Evolutionary conservation across 805 yeast species (phyloP).

Genomic region (Kregervanrija pseudodelftensis): DNA sequence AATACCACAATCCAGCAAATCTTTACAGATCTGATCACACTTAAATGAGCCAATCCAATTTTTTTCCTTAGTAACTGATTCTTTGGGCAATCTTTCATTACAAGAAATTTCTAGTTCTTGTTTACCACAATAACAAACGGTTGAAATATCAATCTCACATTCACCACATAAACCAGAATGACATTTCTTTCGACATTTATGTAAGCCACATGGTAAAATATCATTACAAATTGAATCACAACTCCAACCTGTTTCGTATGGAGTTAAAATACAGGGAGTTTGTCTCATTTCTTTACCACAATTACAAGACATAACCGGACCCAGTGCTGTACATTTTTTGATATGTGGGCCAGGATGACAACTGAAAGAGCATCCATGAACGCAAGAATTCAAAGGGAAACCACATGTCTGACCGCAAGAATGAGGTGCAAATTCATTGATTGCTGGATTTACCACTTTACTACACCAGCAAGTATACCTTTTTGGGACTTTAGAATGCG

Average conservation of each 20-base stretch:
- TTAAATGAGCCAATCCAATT: conserved; percentile 46
- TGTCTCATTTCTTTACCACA: conserved; percentile 69
- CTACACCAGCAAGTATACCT: conserved; percentile 86
- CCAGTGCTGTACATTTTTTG: conserved; percentile 64
- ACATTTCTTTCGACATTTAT: conserved; percentile 55
- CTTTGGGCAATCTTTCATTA: conserved; percentile 33
- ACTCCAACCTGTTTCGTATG: conserved; percentile 58
- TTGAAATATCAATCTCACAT: conserved; percentile 44
- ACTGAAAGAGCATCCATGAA: conserved; percentile 64
- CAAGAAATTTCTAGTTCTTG: conserved; percentile 35
- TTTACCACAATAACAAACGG: conserved; percentile 73
- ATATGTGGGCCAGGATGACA: conserved; percentile 93
- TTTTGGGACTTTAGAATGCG: conserved; percentile 39
- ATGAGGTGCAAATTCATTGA: conserved; percentile 60
- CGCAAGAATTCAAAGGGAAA: conserved; percentile 45
- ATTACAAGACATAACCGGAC: conserved; percentile 60
- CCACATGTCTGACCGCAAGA: conserved; percentile 86
- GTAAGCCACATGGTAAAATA: conserved; percentile 63
- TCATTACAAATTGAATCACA: conserved; percentile 61
- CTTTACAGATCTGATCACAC: conserved; percentile 39
- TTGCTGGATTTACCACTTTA: conserved; percentile 57
- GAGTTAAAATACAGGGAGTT: conserved; percentile 66
- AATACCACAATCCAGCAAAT: conserved; percentile 54
- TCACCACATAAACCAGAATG: conserved; percentile 81
- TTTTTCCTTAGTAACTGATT: conserved; percentile 14